Evolutionary conservation across 2,329 filamentous ascomycete species (phyloP).

Genomic region (Fusarium lyarnte): DNA sequence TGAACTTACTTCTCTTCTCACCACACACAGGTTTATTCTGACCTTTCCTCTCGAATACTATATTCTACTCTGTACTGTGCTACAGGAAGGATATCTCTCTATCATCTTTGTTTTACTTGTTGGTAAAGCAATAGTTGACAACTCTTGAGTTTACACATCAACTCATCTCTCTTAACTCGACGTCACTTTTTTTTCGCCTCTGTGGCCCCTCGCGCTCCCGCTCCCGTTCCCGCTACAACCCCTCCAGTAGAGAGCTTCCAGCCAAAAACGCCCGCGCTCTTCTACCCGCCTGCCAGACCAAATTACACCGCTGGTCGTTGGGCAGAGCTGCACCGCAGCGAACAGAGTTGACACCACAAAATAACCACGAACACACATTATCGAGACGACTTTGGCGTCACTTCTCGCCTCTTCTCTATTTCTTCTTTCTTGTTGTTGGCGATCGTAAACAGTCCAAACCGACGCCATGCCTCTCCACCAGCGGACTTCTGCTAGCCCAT

Average conservation of each 20-base stretch:
- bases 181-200: constrained; percentile 35
- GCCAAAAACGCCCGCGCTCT: constrained; percentile 37
- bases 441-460: constrained; percentile 32
- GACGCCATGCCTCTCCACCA: constrained; percentile 45
- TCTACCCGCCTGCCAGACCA: constrained; percentile 42
- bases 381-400: constrained; percentile 31
- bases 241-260: constrained; percentile 29
- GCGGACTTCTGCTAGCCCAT: constrained; percentile 41
- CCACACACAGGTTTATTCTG: constrained; percentile 37
- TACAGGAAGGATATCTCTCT: constrained; percentile 1
- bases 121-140: constrained; percentile 19
- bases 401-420: constrained; percentile 8
- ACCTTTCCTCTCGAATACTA: constrained; percentile 25
- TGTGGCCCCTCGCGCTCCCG: constrained; percentile 40
- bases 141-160: constrained; percentile 14
- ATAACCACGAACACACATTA: constrained; percentile 32
- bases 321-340: constrained; percentile 45
- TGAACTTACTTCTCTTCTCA: constrained; percentile 37
- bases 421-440: constrained; percentile 31
- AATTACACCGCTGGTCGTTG: constrained; percentile 40
- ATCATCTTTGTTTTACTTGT: constrained; percentile 13
- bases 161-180: constrained; percentile 13
- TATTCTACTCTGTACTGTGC: background rate
- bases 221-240: constrained; percentile 39
- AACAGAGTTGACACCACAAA: constrained; percentile 31